These are phyloP conservation scores for Casaregolazyma lundiana DNA, from an alignment of 1,139 yeast genomes.

Conservation along the genomic window DNA sequence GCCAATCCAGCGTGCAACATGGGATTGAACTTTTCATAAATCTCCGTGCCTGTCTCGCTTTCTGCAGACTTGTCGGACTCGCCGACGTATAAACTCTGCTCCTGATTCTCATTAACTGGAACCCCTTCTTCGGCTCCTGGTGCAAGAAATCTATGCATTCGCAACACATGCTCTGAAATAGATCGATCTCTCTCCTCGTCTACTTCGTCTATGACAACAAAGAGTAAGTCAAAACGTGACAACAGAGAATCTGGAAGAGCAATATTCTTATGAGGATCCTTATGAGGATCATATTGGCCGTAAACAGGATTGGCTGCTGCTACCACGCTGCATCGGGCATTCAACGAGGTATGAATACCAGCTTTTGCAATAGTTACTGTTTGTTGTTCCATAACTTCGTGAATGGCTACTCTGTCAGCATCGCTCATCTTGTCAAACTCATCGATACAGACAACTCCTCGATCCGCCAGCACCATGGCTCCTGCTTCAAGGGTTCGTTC, in stretches of 20 bases:
- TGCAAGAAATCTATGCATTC: slow-evolving; percentile 88
- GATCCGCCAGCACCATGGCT: slow-evolving; percentile 97
- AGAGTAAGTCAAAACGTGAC: slow-evolving; percentile 93
- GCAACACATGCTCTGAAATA: slow-evolving; percentile 89
- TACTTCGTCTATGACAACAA: slow-evolving; percentile 94
- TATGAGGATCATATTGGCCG: slow-evolving; percentile 94
- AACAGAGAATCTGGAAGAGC: slow-evolving; percentile 94
- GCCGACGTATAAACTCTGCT: slow-evolving; percentile 76
- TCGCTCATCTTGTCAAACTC: slow-evolving; percentile 98
- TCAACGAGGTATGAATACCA: slow-evolving; percentile 93
- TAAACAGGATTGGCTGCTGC: slow-evolving; percentile 99
- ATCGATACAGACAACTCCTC: slow-evolving; percentile 97
- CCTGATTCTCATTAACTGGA: slow-evolving; percentile 76
- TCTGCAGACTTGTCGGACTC: slow-evolving; percentile 36
- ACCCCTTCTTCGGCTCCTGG: slow-evolving; percentile 92
- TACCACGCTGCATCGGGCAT: slow-evolving; percentile 94
- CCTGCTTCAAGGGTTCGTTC: slow-evolving; percentile 97
- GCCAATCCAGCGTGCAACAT: slow-evolving; percentile 77
- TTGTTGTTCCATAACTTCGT: slow-evolving; percentile 99
- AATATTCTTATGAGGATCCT: slow-evolving; percentile 94
- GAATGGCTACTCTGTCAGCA: slow-evolving; percentile 94
- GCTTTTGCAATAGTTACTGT: slow-evolving; percentile 98
- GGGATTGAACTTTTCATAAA: slow-evolving; percentile 80
- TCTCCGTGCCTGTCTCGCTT: slow-evolving; percentile 48
- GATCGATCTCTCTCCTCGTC: slow-evolving; percentile 79